A percentile compares a stretch with the other conserved stretches of the same genome.
These are phyloP conservation scores for Verticillium dahliae DNA, from an alignment of 2,329 filamentous ascomycete species.

Conservation along the genomic window DNA sequence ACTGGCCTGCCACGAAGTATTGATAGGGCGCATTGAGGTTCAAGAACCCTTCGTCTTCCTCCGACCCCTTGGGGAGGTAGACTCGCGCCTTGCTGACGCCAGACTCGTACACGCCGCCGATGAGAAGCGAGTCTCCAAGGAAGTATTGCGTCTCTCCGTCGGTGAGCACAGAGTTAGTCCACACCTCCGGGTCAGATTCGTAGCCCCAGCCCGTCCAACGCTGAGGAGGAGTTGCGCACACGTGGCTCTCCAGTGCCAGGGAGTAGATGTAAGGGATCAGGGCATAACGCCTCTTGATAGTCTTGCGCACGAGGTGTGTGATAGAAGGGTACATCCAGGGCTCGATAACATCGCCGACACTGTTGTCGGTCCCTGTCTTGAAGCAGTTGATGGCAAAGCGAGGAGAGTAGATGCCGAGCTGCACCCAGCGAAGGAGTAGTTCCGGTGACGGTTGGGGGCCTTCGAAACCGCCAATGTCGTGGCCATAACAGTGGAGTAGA, in stretches of 20 bases:
- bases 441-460: slow-evolving; percentile 66
- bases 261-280: slow-evolving; percentile 68
- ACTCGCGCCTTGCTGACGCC: slow-evolving; percentile 46
- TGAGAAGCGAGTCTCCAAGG: slow-evolving; percentile 60
- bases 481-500: slow-evolving; percentile 63
- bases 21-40: slow-evolving; percentile 58
- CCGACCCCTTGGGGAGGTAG: slow-evolving; percentile 55
- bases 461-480: slow-evolving; percentile 72
- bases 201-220: slow-evolving; percentile 71
- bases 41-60: slow-evolving; percentile 48
- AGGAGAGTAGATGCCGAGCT: slow-evolving; percentile 62
- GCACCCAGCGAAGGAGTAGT: slow-evolving; percentile 66
- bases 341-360: slow-evolving; percentile 66
- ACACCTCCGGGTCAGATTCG: slow-evolving; percentile 59
- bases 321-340: slow-evolving; percentile 72
- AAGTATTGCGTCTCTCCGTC: slow-evolving; percentile 66
- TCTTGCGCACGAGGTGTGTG: slow-evolving; percentile 53
- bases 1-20: slow-evolving; percentile 38
- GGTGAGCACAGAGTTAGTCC: slow-evolving; percentile 48
- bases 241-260: slow-evolving; percentile 54
- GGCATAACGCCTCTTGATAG: slow-evolving; percentile 65
- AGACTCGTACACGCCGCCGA: slow-evolving; percentile 62
- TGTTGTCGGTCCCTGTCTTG: slow-evolving; percentile 64
- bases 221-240: slow-evolving; percentile 56
- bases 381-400: slow-evolving; percentile 75